These are phyloP conservation scores for Lophium mytilinum DNA, from an alignment of 495 filamentous ascomycete species.

Conservation along the genomic window DNA sequence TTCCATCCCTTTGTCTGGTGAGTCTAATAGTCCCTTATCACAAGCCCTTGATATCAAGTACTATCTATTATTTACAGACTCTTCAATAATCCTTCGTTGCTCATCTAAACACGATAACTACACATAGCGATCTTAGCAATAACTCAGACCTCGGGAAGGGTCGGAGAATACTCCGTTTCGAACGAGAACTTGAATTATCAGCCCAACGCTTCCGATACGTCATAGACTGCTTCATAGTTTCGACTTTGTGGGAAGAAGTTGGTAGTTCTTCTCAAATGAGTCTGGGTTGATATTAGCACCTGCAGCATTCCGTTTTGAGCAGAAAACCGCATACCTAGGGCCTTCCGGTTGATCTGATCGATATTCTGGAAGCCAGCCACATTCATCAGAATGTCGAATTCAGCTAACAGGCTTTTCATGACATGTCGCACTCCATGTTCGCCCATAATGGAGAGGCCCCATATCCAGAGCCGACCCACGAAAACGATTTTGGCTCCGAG, in stretches of 20 bases:
- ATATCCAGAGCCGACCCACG: conserved; percentile 44
- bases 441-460: conserved; percentile 44
- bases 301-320: neutral
- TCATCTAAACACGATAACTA: too few species aligned
- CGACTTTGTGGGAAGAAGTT: conserved; percentile 27
- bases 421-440: conserved; percentile 53
- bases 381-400: conserved; percentile 60
- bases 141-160: too few species aligned
- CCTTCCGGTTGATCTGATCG: conserved; percentile 41
- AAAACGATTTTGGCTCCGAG: conserved; percentile 47
- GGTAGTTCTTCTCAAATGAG: conserved; percentile 39
- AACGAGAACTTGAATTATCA: too few species aligned
- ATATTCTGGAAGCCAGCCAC: conserved; percentile 52
- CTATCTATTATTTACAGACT: too few species aligned
- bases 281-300: conserved; percentile 26
- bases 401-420: conserved; percentile 55
- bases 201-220: too few species aligned
- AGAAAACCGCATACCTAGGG: conserved; percentile 28
- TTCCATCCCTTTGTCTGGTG: too few species aligned
- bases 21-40: too few species aligned
- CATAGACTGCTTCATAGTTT: too few species aligned
- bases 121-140: too few species aligned
- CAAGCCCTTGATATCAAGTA: too few species aligned
- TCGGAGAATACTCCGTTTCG: too few species aligned
- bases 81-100: too few species aligned